Evolutionary conservation across 345 rosid species (phyloP).

Genomic region (Eutrema japonicum): DNA sequence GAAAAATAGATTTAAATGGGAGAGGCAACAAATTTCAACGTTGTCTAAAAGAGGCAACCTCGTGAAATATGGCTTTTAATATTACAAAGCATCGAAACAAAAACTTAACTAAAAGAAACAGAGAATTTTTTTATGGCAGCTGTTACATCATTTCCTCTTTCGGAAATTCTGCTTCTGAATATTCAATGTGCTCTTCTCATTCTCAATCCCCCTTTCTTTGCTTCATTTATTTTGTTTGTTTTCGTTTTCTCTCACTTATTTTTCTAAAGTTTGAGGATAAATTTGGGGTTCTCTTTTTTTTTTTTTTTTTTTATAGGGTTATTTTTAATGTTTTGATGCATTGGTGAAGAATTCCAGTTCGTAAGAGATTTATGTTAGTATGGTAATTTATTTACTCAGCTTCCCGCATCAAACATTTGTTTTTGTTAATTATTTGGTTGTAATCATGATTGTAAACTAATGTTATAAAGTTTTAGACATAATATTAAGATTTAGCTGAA

Average conservation of each 20-base stretch:
- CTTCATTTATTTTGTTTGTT: background rate
- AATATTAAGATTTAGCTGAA: too few relatives aligned
- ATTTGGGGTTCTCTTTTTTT: background rate
- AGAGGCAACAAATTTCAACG: constrained; percentile 49
- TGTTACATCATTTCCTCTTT: constrained; percentile 44
- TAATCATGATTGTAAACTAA: background rate
- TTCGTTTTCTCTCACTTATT: background rate
- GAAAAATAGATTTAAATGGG: constrained; percentile 43
- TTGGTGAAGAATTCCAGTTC: background rate
- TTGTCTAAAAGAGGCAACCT: constrained; percentile 51
- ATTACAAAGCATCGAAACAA: constrained; percentile 25
- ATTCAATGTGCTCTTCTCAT: constrained; percentile 44
- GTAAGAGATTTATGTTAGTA: background rate
- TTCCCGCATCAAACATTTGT: too few relatives aligned
- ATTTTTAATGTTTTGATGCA: background rate
- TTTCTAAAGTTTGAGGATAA: background rate
- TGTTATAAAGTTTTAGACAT: background rate
- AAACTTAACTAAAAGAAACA: constrained; percentile 5
- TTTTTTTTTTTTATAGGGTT: background rate
- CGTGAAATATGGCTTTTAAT: constrained; percentile 48
- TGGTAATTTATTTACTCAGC: background rate
- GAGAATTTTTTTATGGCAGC: background rate
- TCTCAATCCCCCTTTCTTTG: constrained; percentile 21
- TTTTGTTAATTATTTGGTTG: background rate
- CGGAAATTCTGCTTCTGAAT: constrained; percentile 35